Percentiles rank a stretch among this genome's conserved stretches.
These are phyloP conservation scores for Glycyrrhiza uralensis DNA, from an alignment of 306 rosid species.

Conservation along the genomic window DNA sequence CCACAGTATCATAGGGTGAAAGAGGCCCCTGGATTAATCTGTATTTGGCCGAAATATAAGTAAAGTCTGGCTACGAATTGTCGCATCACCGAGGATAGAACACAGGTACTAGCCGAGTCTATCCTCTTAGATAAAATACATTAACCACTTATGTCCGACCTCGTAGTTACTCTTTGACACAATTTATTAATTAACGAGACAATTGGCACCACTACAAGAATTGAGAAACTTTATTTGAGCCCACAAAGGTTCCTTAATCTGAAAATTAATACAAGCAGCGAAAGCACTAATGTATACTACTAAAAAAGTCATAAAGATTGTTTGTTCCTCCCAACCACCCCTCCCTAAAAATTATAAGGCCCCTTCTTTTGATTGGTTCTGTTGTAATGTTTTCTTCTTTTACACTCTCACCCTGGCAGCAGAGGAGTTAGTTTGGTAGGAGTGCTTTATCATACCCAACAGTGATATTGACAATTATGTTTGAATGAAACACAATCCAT, in stretches of 20 bases:
- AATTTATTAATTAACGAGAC: constrained; percentile 22
- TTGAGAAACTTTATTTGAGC: constrained; percentile 15
- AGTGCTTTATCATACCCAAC: constrained; percentile 10
- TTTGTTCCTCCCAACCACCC: constrained; percentile 24
- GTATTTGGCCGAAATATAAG: too few species aligned
- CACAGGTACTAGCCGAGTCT: too few species aligned
- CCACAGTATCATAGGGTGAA: too few species aligned
- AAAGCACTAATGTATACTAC: constrained; percentile 21
- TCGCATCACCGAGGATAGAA: too few species aligned
- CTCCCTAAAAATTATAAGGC: not conserved
- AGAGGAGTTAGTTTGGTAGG: constrained; percentile 28
- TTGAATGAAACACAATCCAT: not conserved
- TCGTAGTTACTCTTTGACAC: not conserved
- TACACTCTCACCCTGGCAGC: constrained; percentile 9
- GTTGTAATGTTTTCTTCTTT: constrained; percentile 19
- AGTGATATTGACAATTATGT: constrained; percentile 7
- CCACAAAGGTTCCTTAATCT: constrained; percentile 24
- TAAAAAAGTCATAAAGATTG: constrained; percentile 10
- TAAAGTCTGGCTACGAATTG: too few species aligned
- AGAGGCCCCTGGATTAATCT: too few species aligned
- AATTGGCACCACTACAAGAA: constrained; percentile 18
- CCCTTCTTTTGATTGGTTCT: constrained; percentile 25
- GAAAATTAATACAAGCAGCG: constrained; percentile 14
- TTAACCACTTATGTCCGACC: too few species aligned
- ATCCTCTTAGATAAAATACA: too few species aligned